These are phyloP conservation scores for Ceratocystis cubensis DNA, from an alignment of 2,329 filamentous ascomycete species.

Conservation along the genomic window DNA sequence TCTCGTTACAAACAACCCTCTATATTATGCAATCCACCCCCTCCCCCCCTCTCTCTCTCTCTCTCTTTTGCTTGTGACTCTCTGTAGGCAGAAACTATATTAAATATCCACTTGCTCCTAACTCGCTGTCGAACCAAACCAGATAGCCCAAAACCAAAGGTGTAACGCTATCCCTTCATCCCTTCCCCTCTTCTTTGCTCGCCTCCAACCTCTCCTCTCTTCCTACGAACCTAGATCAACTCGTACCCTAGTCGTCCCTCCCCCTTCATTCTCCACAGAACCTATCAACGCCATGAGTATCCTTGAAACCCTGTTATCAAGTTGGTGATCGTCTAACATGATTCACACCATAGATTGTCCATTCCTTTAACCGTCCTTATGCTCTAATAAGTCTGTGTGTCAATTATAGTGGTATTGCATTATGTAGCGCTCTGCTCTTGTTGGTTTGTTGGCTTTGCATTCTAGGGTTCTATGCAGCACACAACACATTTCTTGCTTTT, in stretches of 20 bases:
- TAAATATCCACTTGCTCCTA: too few species aligned
- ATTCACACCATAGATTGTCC: not conserved
- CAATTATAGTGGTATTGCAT: not conserved
- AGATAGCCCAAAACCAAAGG: not conserved
- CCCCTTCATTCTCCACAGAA: constrained; percentile 6
- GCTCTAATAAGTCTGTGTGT: not conserved
- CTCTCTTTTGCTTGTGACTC: not conserved
- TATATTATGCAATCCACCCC: not conserved
- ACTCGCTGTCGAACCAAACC: not conserved
- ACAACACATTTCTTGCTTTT: not conserved
- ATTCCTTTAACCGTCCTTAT: not conserved
- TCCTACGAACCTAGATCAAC: not conserved
- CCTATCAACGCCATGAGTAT: constrained; percentile 6
- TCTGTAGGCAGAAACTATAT: not conserved
- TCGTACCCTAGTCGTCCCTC: not conserved
- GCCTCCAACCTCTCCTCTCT: not conserved
- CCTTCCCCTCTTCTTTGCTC: not conserved
- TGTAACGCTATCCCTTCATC: not conserved
- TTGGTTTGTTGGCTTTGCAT: not conserved
- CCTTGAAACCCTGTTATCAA: not conserved
- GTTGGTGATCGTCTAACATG: not conserved
- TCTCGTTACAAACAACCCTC: not conserved
- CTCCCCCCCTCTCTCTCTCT: not conserved
- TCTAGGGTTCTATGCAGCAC: too few species aligned
- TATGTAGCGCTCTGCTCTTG: not conserved